Evolutionary conservation across 2,329 filamentous ascomycete species (phyloP).

Genomic region (Phialemonium atrogriseum): DNA sequence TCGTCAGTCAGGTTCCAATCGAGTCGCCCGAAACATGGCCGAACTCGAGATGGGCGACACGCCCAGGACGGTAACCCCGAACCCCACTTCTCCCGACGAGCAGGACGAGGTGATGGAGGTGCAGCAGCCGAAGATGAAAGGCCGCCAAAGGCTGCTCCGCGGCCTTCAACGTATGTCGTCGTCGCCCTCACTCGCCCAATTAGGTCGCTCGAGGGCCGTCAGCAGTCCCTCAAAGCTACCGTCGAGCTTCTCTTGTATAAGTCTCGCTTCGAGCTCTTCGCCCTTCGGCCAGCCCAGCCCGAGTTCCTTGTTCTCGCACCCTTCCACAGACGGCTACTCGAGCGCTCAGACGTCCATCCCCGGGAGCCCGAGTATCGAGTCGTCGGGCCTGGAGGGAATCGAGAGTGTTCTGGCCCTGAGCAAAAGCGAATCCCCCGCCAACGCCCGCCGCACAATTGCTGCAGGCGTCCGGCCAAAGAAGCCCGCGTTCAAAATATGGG

Average conservation of each 20-base stretch:
- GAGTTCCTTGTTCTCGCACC: slow-evolving; percentile 20
- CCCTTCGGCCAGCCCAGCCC: slow-evolving; percentile 28
- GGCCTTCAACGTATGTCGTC: slow-evolving; percentile 77
- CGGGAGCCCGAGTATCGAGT: slow-evolving; percentile 30
- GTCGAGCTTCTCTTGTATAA: slow-evolving; percentile 46
- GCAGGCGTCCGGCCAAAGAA: slow-evolving; percentile 47
- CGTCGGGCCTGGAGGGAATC: slow-evolving; percentile 29
- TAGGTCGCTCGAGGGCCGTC: slow-evolving; percentile 56
- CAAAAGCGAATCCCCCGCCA: slow-evolving; percentile 44
- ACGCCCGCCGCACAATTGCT: slow-evolving; percentile 53
- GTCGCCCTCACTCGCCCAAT: slow-evolving; percentile 59
- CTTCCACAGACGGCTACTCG: slow-evolving; percentile 20
- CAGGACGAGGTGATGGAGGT: slow-evolving; percentile 7
- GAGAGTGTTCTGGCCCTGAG: slow-evolving; percentile 43
- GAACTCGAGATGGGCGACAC: slow-evolving; percentile 11
- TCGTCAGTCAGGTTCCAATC: neutral
- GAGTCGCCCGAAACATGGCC: slow-evolving; percentile 11
- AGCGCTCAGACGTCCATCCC: slow-evolving; percentile 29
- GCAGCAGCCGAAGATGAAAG: slow-evolving; percentile 33
- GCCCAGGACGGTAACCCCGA: slow-evolving; percentile 6
- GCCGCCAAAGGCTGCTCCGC: slow-evolving; percentile 61
- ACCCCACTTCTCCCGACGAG: slow-evolving; percentile 6
- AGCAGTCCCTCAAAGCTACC: slow-evolving; percentile 57
- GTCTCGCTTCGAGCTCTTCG: slow-evolving; percentile 36
- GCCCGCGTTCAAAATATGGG: slow-evolving; percentile 62